phyloP scores from a whole-genome alignment of 2,329 filamentous ascomycete species.

The Dactylellina haptotyla region DNA sequence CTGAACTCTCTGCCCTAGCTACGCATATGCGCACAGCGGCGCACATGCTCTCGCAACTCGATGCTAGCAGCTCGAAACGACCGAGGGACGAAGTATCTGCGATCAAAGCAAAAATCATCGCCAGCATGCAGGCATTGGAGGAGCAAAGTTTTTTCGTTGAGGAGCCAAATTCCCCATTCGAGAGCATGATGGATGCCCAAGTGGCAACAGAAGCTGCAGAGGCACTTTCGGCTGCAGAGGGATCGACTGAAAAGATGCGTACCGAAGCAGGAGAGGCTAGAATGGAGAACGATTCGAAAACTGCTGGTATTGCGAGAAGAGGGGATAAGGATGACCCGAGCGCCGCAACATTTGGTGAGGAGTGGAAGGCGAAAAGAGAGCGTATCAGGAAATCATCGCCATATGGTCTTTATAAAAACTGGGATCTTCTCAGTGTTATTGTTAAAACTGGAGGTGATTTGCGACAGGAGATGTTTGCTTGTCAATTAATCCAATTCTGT shows the following conservation, averaged over 20 bases:
- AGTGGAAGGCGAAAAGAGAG: slow-evolving; percentile 85
- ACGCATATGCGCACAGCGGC: slow-evolving; percentile 89
- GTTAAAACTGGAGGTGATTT: slow-evolving; percentile 86
- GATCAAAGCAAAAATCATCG: slow-evolving; percentile 86
- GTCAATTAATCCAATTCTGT: slow-evolving; percentile 83
- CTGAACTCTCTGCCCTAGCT: slow-evolving; percentile 82
- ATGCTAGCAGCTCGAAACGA: slow-evolving; percentile 80
- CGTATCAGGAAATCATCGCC: slow-evolving; percentile 83
- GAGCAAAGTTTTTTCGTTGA: slow-evolving; percentile 80
- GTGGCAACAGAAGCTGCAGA: slow-evolving; percentile 67
- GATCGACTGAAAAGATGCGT: slow-evolving; percentile 66
- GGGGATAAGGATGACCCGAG: slow-evolving; percentile 86
- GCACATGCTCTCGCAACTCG: slow-evolving; percentile 85
- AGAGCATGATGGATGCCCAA: slow-evolving; percentile 81
- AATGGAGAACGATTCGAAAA: slow-evolving; percentile 91
- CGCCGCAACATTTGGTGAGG: slow-evolving; percentile 85
- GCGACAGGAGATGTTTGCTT: slow-evolving; percentile 85
- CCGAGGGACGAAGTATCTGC: slow-evolving; percentile 83
- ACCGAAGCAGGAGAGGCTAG: slow-evolving; percentile 79
- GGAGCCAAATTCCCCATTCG: slow-evolving; percentile 79
- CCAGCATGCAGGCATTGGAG: slow-evolving; percentile 87
- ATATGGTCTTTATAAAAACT: slow-evolving; percentile 89
- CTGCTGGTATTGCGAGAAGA: slow-evolving; percentile 80
- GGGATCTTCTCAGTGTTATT: slow-evolving; percentile 86
- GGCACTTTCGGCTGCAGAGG: slow-evolving; percentile 65